Evolutionary conservation across 2,329 filamentous ascomycete species (phyloP).

Genomic region (Westerdykella ornata): DNA sequence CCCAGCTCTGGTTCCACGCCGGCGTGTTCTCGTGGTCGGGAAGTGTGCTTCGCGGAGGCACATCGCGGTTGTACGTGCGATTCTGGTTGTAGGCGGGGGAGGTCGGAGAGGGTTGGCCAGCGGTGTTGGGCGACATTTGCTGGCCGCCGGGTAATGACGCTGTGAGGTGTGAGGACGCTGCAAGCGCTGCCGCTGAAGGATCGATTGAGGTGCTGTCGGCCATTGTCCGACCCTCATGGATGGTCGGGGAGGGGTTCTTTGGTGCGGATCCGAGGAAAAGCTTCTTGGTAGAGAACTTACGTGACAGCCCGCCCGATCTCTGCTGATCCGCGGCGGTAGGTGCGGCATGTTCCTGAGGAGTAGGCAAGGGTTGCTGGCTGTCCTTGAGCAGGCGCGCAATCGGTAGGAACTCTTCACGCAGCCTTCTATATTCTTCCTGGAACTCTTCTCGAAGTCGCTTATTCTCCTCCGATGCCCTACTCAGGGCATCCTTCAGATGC

Average conservation of each 20-base stretch:
- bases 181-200: slow-evolving; percentile 46
- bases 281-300: slow-evolving; percentile 50
- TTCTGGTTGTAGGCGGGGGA: slow-evolving; percentile 42
- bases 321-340: slow-evolving; percentile 33
- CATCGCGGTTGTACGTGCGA: slow-evolving; percentile 28
- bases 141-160: slow-evolving; percentile 40
- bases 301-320: slow-evolving; percentile 39
- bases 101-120: slow-evolving; percentile 44
- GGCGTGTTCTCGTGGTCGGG: slow-evolving; percentile 27
- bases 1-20: slow-evolving; percentile 28
- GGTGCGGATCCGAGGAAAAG: slow-evolving; percentile 45
- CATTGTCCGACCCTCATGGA: slow-evolving; percentile 39
- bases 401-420: slow-evolving; percentile 87
- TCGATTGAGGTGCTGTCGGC: slow-evolving; percentile 42
- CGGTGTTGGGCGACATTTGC: slow-evolving; percentile 39
- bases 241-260: slow-evolving; percentile 48
- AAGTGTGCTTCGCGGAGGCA: slow-evolving; percentile 22
- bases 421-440: slow-evolving; percentile 52
- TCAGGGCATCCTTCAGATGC: slow-evolving; percentile 55
- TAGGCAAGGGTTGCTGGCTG: slow-evolving; percentile 77
- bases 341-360: slow-evolving; percentile 37
- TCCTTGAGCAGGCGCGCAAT: slow-evolving; percentile 88
- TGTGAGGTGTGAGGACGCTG: slow-evolving; percentile 47
- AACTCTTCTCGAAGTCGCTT: slow-evolving; percentile 78
- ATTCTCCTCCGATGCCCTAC: slow-evolving; percentile 66